Conservation (phyloP, 164 flowering plant species). For the Tetrastigma voinierianum region DNA sequence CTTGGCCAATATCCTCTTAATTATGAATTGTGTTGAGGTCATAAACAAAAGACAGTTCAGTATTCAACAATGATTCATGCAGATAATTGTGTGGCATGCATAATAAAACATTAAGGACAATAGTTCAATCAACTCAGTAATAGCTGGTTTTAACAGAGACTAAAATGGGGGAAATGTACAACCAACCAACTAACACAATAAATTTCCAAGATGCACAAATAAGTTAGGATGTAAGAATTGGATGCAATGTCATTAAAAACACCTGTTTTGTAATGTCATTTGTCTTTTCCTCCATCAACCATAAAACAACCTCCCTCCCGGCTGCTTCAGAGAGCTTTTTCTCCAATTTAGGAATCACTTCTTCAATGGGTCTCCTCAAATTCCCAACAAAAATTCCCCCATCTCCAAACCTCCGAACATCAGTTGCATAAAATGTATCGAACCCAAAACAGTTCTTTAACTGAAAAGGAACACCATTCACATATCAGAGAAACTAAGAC, state of each 20-base stretch:
- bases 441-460: constrained; percentile 86
- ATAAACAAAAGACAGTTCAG: neutral
- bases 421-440: constrained; percentile 86
- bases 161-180: no score
- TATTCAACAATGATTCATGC: neutral
- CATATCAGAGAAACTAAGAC: neutral
- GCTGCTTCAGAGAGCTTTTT: constrained; percentile 83
- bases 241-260: neutral
- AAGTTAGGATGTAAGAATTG: neutral
- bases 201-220: neutral
- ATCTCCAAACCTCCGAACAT: constrained; percentile 92
- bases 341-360: constrained; percentile 83
- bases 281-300: constrained; percentile 92
- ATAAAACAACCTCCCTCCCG: constrained; percentile 76
- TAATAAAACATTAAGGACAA: neutral
- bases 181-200: neutral
- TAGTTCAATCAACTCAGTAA: neutral
- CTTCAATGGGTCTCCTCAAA: constrained; percentile 84
- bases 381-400: constrained; percentile 95
- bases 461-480: constrained; percentile 31
- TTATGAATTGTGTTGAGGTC: neutral
- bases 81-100: neutral
- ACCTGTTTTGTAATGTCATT: constrained; percentile 88
- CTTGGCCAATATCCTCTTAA: no score
- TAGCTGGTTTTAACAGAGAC: no score